These are phyloP conservation scores for Themeda triandra DNA, from an alignment of 176 grass and related monocot species.

Conservation along the genomic window DNA sequence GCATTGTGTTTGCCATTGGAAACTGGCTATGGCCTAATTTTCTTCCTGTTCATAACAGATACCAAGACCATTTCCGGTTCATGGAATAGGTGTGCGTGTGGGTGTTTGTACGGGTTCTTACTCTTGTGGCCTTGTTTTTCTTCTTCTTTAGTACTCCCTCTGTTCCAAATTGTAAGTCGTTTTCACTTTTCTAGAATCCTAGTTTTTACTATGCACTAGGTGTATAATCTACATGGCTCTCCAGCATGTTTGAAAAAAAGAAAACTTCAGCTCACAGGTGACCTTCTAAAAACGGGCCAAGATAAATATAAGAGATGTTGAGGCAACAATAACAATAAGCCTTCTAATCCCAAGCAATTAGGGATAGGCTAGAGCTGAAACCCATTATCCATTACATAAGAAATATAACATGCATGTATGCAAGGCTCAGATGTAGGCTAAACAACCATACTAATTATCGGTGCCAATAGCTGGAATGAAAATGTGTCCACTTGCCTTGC, in stretches of 20 bases:
- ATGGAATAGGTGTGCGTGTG: too few species aligned
- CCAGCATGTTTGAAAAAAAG: too few species aligned
- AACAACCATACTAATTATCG: neutral
- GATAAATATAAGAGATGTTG: neutral
- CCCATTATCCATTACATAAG: neutral
- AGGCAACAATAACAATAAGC: neutral
- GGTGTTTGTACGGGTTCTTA: too few species aligned
- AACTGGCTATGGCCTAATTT: neutral
- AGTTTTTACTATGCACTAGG: too few species aligned
- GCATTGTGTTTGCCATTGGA: neutral
- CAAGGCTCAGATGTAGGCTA: neutral
- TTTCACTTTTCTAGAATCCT: too few species aligned
- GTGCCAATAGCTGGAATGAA: neutral
- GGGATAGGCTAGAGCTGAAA: neutral
- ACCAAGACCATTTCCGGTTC: too few species aligned
- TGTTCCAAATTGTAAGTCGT: too few species aligned
- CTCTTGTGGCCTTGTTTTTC: too few species aligned
- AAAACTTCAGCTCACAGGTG: too few species aligned
- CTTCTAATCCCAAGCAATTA: neutral
- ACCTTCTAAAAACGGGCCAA: neutral
- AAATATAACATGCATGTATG: neutral
- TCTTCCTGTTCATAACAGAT: neutral
- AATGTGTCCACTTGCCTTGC: neutral
- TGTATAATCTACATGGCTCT: too few species aligned
- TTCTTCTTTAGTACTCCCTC: too few species aligned